Evolutionary conservation across 2,329 filamentous ascomycete species (phyloP).

Genomic region (Passalora sequoiae): DNA sequence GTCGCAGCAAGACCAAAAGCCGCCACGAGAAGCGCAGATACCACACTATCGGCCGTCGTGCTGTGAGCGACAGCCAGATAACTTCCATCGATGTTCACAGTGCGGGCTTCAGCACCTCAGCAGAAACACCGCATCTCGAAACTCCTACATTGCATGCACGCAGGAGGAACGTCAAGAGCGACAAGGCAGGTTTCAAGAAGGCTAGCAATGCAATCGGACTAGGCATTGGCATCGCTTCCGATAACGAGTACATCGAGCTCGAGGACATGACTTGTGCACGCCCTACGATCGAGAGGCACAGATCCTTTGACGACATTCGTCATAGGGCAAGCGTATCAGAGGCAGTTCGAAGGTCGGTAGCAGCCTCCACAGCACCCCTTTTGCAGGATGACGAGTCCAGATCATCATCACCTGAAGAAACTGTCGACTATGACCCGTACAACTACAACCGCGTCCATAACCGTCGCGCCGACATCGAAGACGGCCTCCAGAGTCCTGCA

Average conservation of each 20-base stretch:
- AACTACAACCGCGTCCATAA: not conserved
- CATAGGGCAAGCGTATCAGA: too few relatives aligned
- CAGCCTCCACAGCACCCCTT: not conserved
- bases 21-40: not conserved
- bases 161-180: not conserved
- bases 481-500: conserved; percentile 1
- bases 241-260: not conserved
- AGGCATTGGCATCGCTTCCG: not conserved
- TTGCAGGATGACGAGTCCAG: not conserved
- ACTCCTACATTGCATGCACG: conserved; percentile 2
- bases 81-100: conserved; percentile 1
- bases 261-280: too few relatives aligned
- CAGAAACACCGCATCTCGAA: not conserved
- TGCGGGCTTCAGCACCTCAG: conserved; percentile 3
- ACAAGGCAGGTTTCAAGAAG: not conserved
- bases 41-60: too few relatives aligned
- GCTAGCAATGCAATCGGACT: not conserved
- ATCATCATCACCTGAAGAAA: not conserved
- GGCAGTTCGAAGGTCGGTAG: not conserved
- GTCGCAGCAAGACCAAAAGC: not conserved
- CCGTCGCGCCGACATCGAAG: not conserved
- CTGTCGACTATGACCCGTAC: not conserved
- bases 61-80: not conserved
- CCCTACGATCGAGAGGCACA: too few relatives aligned
- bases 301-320: too few relatives aligned